phyloP scores from a whole-genome alignment of 768 basidiomycete species.

The Boletus rufocinnamomeus region DNA sequence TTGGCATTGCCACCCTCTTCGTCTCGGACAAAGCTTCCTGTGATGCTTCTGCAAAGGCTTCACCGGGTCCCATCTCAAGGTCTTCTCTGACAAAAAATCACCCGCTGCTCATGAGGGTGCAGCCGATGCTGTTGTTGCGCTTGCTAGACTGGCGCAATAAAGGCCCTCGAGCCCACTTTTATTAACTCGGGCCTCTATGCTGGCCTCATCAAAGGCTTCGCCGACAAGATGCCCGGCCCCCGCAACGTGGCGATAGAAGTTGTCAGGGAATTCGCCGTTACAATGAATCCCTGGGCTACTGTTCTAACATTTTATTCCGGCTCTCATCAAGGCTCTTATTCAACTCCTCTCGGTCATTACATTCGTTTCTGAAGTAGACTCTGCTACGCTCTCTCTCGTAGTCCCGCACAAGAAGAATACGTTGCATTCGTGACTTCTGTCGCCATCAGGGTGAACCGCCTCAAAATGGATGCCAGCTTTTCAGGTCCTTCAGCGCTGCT shows the following conservation, averaged over 20 bases:
- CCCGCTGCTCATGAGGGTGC: slow-evolving; percentile 90
- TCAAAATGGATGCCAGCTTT: slow-evolving; percentile 89
- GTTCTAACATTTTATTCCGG: slow-evolving; percentile 93
- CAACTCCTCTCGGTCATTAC: slow-evolving; percentile 95
- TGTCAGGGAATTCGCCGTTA: slow-evolving; percentile 68
- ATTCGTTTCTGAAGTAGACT: slow-evolving; percentile 99
- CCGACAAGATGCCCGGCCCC: slow-evolving; percentile 92
- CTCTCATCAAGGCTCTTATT: slow-evolving; percentile 94
- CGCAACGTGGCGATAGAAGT: slow-evolving; percentile 84
- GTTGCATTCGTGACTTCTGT: slow-evolving; percentile 91
- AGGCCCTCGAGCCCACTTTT: slow-evolving; percentile 87
- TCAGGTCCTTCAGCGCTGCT: slow-evolving; percentile 79
- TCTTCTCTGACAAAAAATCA: slow-evolving; percentile 95
- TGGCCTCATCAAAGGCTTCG: slow-evolving; percentile 86
- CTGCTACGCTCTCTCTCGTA: slow-evolving; percentile 95
- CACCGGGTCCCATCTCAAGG: slow-evolving; percentile 74
- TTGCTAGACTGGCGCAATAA: slow-evolving; percentile 71
- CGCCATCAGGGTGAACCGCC: slow-evolving; percentile 96
- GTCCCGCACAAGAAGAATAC: slow-evolving; percentile 79
- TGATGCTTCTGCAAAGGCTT: slow-evolving; percentile 67
- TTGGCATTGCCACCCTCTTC: slow-evolving; percentile 78
- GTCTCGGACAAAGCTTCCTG: slow-evolving; percentile 83
- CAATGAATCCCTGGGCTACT: slow-evolving; percentile 88
- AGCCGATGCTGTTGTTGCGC: slow-evolving; percentile 62
- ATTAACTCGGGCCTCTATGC: slow-evolving; percentile 83